These are phyloP conservation scores for Mycena filopes DNA, from an alignment of 768 basidiomycete genomes.

Conservation along the genomic window DNA sequence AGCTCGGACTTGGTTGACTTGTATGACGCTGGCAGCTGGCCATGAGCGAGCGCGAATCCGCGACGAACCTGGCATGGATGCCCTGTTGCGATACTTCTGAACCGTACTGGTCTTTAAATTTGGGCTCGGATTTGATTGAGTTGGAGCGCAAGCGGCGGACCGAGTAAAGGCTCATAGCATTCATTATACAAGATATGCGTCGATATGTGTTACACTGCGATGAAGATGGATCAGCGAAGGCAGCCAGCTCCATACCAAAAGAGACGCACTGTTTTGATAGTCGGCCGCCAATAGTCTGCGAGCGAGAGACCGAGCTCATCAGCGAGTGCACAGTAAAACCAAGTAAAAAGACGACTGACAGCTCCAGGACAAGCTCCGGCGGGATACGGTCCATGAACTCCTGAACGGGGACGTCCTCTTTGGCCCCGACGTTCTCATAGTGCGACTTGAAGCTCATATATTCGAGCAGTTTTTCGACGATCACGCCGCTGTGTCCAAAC, in stretches of 20 bases:
- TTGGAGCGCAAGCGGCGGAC: too few relatives aligned
- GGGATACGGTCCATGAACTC: conserved; percentile 88
- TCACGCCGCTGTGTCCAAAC: conserved; percentile 58
- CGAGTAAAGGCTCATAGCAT: too few relatives aligned
- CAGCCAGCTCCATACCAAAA: too few relatives aligned
- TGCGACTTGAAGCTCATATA: conserved; percentile 89
- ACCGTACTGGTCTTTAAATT: too few relatives aligned
- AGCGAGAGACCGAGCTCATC: not conserved
- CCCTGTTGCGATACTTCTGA: too few relatives aligned
- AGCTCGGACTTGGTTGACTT: too few relatives aligned
- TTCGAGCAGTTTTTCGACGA: conserved; percentile 90
- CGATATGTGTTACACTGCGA: conserved; percentile 6
- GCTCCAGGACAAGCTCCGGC: conserved; percentile 88
- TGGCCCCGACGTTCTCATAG: conserved; percentile 74
- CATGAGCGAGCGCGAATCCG: too few relatives aligned
- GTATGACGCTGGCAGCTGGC: too few relatives aligned
- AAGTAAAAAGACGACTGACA: conserved; percentile 63
- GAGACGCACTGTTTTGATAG: conserved; percentile 31
- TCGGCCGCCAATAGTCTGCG: conserved; percentile 30
- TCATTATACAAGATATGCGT: not conserved
- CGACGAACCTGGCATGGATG: too few relatives aligned
- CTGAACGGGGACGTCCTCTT: conserved; percentile 79
- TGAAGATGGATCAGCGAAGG: not conserved
- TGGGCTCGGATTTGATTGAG: too few relatives aligned
- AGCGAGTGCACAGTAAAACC: not conserved